Percentiles rank a stretch among this genome's conserved stretches.
phyloP scores from a whole-genome alignment of 805 yeast genomes.

The Saturnispora hagleri region DNA sequence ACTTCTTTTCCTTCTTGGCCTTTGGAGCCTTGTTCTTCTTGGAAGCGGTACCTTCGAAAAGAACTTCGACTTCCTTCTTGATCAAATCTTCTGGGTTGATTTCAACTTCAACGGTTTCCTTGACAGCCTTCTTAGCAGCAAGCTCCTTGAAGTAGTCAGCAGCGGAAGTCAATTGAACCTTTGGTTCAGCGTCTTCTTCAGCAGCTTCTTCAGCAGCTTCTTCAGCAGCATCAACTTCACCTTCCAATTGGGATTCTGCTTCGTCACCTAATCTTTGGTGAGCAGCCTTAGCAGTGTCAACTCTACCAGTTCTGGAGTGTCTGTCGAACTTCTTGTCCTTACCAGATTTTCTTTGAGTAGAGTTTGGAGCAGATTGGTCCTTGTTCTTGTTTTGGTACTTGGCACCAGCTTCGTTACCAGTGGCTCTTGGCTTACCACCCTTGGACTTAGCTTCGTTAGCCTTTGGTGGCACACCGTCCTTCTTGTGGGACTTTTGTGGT shows the following conservation, averaged over 20 bases:
- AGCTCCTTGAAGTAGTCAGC: slow-evolving; percentile 79
- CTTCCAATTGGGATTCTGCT: slow-evolving; percentile 36
- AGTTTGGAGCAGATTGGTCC: slow-evolving; percentile 45
- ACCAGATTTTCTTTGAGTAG: slow-evolving; percentile 36
- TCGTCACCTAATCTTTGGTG: slow-evolving; percentile 86
- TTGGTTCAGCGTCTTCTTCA: slow-evolving; percentile 33
- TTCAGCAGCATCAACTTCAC: slow-evolving; percentile 52
- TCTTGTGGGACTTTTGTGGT: slow-evolving; percentile 77
- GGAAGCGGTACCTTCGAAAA: slow-evolving; percentile 48
- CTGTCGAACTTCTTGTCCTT: slow-evolving; percentile 63
- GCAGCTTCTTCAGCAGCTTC: slow-evolving; percentile 32
- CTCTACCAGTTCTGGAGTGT: slow-evolving; percentile 74
- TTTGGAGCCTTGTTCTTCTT: slow-evolving; percentile 59
- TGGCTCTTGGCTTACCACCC: slow-evolving; percentile 55
- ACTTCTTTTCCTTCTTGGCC: slow-evolving; percentile 72
- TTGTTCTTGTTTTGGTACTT: slow-evolving; percentile 67
- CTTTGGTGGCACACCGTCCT: slow-evolving; percentile 69
- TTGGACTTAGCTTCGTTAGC: slow-evolving; percentile 76
- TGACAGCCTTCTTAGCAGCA: slow-evolving; percentile 31
- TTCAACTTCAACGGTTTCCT: slow-evolving; percentile 27
- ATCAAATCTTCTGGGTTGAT: slow-evolving; percentile 50
- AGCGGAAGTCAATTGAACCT: slow-evolving; percentile 57
- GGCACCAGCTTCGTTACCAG: slow-evolving; percentile 87
- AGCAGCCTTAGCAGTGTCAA: slow-evolving; percentile 77
- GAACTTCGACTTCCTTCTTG: slow-evolving; percentile 55